Evolutionary conservation across 2,329 filamentous ascomycete species (phyloP).

Genomic region (Ophiostoma tasmaniense): DNA sequence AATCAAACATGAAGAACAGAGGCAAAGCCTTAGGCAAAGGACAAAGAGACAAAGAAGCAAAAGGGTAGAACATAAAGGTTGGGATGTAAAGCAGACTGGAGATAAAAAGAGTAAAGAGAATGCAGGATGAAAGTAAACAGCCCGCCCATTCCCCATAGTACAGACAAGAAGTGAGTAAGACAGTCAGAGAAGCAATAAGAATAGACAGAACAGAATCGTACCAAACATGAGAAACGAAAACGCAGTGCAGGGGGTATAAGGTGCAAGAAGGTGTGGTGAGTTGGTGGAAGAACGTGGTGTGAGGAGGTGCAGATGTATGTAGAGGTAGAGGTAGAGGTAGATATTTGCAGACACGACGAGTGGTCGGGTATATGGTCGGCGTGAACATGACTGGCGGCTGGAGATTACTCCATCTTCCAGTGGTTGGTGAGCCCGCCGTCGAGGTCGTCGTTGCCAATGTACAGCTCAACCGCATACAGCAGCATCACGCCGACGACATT

Average conservation of each 20-base stretch:
- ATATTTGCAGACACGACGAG: too few relatives aligned
- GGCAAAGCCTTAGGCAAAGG: too few relatives aligned
- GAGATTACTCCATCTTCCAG: slow-evolving; percentile 69
- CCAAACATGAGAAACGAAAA: slow-evolving; percentile 8
- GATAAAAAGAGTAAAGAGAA: neutral
- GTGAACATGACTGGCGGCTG: too few relatives aligned
- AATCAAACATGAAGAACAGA: neutral
- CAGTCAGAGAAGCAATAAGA: too few relatives aligned
- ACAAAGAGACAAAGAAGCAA: neutral
- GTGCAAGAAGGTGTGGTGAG: slow-evolving; percentile 7
- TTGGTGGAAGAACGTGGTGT: too few relatives aligned
- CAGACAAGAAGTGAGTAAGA: neutral
- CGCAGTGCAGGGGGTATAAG: slow-evolving; percentile 12
- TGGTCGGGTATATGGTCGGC: too few relatives aligned
- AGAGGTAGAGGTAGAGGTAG: too few relatives aligned
- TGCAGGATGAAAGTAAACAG: neutral
- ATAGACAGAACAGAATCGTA: neutral
- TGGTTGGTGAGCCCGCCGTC: slow-evolving; percentile 66
- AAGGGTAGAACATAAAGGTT: neutral
- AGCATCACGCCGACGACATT: slow-evolving; percentile 85
- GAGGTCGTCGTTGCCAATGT: slow-evolving; percentile 73
- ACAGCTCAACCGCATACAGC: slow-evolving; percentile 83
- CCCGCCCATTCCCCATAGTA: neutral
- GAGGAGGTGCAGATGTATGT: too few relatives aligned
- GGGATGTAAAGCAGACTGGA: neutral